phyloP scores from a whole-genome alignment of 345 rosid species.

The Trapa incisa region DNA sequence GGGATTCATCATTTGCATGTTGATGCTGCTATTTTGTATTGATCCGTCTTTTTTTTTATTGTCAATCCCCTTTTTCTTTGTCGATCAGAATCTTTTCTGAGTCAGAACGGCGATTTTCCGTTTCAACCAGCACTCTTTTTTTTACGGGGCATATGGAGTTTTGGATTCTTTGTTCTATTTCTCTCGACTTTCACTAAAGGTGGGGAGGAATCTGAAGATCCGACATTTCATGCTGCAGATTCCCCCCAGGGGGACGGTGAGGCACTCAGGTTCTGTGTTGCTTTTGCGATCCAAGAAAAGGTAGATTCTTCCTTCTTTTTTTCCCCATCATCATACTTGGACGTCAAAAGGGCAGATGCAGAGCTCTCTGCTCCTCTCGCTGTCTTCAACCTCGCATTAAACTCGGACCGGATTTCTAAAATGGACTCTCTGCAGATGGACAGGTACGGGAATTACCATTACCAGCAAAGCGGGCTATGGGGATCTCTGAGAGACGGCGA shows the following conservation, averaged over 20 bases:
- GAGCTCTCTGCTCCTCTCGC: neutral
- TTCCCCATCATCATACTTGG: neutral
- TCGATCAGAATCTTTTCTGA: no score
- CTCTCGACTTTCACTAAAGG: neutral
- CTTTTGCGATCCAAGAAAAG: neutral
- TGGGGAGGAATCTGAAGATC: neutral
- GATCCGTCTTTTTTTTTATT: no score
- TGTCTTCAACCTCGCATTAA: neutral
- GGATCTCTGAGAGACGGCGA: slow-evolving; percentile 28
- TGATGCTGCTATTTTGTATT: no score
- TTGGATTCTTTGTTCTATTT: neutral
- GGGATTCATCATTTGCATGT: no score
- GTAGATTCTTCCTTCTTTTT: neutral
- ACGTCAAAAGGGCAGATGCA: no score
- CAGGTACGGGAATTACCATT: slow-evolving; percentile 13
- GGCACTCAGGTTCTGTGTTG: no score
- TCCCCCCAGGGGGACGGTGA: no score
- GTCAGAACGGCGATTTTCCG: no score
- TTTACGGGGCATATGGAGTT: neutral
- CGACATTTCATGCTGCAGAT: no score
- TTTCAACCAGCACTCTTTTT: neutral
- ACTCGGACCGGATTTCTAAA: slow-evolving; percentile 1
- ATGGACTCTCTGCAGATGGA: slow-evolving; percentile 10
- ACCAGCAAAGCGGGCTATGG: slow-evolving; percentile 18
- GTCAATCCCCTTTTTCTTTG: no score